A percentile compares a stretch with the other conserved stretches of the same genome.
Conservation (phyloP, 2,329 filamentous ascomycete species). For the Hymenoscyphus fraxineus region DNA sequence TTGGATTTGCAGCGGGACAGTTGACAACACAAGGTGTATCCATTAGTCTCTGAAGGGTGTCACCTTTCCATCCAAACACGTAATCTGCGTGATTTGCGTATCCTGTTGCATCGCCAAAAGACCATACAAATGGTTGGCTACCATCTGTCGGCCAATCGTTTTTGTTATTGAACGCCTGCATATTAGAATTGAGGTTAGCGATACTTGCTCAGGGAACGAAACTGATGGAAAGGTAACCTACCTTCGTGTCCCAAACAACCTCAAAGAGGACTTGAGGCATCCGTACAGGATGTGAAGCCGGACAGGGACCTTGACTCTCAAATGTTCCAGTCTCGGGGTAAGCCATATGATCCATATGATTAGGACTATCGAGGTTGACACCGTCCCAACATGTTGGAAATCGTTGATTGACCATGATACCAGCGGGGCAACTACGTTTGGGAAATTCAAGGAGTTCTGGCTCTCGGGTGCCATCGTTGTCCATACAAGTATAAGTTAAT, state of each 20-base stretch:
- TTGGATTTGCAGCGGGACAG: slow-evolving; percentile 44
- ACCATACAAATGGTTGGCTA: slow-evolving; percentile 43
- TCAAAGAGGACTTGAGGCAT: slow-evolving; percentile 48
- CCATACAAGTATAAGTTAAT: slow-evolving; percentile 43
- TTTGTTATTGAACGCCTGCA: slow-evolving; percentile 41
- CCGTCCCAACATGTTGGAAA: slow-evolving; percentile 27
- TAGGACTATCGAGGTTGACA: slow-evolving; percentile 12
- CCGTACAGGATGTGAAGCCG: slow-evolving; percentile 41
- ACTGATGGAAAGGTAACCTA: neutral
- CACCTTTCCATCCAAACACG: slow-evolving; percentile 48
- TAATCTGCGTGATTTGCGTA: slow-evolving; percentile 51
- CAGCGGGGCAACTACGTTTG: slow-evolving; percentile 27
- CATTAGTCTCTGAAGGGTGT: slow-evolving; percentile 47
- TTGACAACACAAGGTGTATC: slow-evolving; percentile 46
- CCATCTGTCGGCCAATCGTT: slow-evolving; percentile 43
- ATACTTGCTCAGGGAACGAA: neutral
- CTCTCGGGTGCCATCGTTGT: slow-evolving; percentile 37
- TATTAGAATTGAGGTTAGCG: slow-evolving; percentile 38
- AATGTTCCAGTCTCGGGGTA: slow-evolving; percentile 30
- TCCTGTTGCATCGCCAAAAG: slow-evolving; percentile 42
- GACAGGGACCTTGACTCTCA: slow-evolving; percentile 22
- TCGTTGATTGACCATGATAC: slow-evolving; percentile 35
- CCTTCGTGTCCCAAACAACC: slow-evolving; percentile 44
- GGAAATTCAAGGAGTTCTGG: slow-evolving; percentile 41
- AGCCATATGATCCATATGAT: slow-evolving; percentile 23